Conservation (phyloP, 495 filamentous ascomycete genomes). For the Penicillium robsamsonii region DNA sequence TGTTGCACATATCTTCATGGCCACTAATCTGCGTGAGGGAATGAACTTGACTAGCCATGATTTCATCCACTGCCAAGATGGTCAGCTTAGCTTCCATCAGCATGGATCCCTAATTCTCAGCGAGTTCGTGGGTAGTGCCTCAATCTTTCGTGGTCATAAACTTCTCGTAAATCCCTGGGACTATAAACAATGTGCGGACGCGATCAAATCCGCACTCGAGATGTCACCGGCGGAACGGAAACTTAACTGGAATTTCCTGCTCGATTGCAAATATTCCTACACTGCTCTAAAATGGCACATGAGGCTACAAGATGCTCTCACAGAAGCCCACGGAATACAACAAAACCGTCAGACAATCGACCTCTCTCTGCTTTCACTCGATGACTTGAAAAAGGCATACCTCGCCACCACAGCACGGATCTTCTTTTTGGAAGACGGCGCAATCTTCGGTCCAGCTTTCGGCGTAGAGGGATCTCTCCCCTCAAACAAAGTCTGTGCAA, state of each 20-base stretch:
- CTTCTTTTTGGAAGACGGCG: slow-evolving; percentile 82
- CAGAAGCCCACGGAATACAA: slow-evolving; percentile 64
- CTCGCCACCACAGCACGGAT: slow-evolving; percentile 56
- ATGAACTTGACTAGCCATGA: slow-evolving; percentile 91
- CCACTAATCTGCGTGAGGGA: slow-evolving; percentile 83
- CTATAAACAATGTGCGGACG: slow-evolving; percentile 73
- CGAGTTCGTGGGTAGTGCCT: slow-evolving; percentile 88
- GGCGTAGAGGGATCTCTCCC: slow-evolving; percentile 14
- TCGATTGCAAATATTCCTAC: slow-evolving; percentile 64
- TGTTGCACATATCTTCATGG: slow-evolving; percentile 80
- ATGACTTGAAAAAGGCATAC: slow-evolving; percentile 59
- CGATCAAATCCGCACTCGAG: slow-evolving; percentile 71
- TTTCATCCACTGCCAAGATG: slow-evolving; percentile 84
- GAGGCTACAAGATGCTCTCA: slow-evolving; percentile 57
- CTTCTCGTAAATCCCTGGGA: slow-evolving; percentile 91
- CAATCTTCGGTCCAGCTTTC: slow-evolving; percentile 66
- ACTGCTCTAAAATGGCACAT: slow-evolving; percentile 76
- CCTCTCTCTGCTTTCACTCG: slow-evolving; percentile 67
- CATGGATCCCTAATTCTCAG: slow-evolving; percentile 85
- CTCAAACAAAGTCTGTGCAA: slow-evolving; percentile 62
- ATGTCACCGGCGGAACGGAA: slow-evolving; percentile 70
- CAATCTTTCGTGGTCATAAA: slow-evolving; percentile 65
- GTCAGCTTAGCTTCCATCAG: slow-evolving; percentile 59
- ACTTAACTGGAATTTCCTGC: slow-evolving; percentile 67
- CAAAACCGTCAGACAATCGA: slow-evolving; percentile 65